Base-by-base conservation (phyloP, 345 rosid species). In the Acer saccharum region DNA sequence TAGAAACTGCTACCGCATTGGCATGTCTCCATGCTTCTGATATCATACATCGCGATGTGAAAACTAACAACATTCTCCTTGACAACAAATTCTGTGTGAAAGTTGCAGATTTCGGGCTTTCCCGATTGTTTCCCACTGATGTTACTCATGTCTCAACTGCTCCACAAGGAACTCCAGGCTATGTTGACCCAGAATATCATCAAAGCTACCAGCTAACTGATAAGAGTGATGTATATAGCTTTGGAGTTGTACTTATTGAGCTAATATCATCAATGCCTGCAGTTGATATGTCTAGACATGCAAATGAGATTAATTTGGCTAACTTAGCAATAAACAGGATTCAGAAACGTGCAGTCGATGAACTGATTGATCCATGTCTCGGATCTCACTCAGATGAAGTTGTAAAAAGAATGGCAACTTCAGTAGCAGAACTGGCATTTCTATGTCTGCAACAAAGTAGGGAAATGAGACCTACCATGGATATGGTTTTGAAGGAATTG, bases 101-200 rank as follows among this genome's bases (percentile, higher is more conserved):
- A 78, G 90, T 90, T 32, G 92, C 90, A 0, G 94, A 90, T 83
- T 90, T 90, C 5, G 94, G 92, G 18, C 84, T 90, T 27, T 89
- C 94, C 0, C 77, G 91, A 78, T 46, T 89, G 81, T 81, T 73
- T 68, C 91, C 90, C 0, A 74, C n/a, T 4, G 83, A 89, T 74
- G 91, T 86, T 41, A 90, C 91, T 20, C 94, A 90, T 60, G 78
- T 90, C 25, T 90, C 94, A 50, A 89, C 94, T 0, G 87, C 89
- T 83, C 94, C 94, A 77, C 92, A 89, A 69, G 94, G 94, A 10
- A 90, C 92, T 66, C 90, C 94, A 0, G 94, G 92, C 50, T 87
- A 86, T 25, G 85, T 89, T 35, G 94, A 90, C 55, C 94, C 94
- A 0, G 92, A 90, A 25, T 90, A 90, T 76, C 82, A 89, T 52